Base-by-base conservation (phyloP, 73 alveolate species). In the Blepharisma stoltei region DNA sequence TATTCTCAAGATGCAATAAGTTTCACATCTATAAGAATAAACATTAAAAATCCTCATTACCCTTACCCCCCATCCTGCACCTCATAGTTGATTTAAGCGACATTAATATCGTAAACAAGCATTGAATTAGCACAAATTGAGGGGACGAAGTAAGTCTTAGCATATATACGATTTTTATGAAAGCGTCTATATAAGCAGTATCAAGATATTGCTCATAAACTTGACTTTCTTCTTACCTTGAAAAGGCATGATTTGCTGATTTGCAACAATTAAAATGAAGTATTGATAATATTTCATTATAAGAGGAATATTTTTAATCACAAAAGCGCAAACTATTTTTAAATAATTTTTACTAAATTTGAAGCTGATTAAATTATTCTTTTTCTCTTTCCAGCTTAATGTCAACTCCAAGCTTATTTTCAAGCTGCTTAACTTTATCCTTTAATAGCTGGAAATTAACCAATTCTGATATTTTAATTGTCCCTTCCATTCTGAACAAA, bases 31-130 rank as follows among this genome's bases (percentile, higher is more conserved):
- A 20, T 60, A 4, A 60, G 5, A 25, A 60, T 60, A 18, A 14
- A 25, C 47, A 60, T 60, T n/a, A 60, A 60, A 60, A 60, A 60
- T 4, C 73, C 73, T 60, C 18, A 38, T 60, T 25, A 14, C 37
- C 5, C 23, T 60, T 14, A 25, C 45, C 1, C 73, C 73, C 18
- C 14, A 47, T 14, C 73, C 73, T 60, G 73, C 5, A n/a, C 23
- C 45, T 60, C 5, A 25, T 60, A 14, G 45, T 60, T 5, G 73
- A 60, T 60, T 60, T 60, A 25, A 47, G 73, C 2, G 73, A 60
- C 23, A 60, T 60, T 9, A 25, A 8, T 9, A 60, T 60, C 0
- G 2, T 3, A 14, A 60, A 60, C 5, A 14, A n/a, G 46, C 73
- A n/a, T 20, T 1, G 73, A 25, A 14, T 14, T 5, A 38, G 23